Evolutionary conservation across 2,329 filamentous ascomycete species (phyloP).

Genomic region (Didymella pomorum): DNA sequence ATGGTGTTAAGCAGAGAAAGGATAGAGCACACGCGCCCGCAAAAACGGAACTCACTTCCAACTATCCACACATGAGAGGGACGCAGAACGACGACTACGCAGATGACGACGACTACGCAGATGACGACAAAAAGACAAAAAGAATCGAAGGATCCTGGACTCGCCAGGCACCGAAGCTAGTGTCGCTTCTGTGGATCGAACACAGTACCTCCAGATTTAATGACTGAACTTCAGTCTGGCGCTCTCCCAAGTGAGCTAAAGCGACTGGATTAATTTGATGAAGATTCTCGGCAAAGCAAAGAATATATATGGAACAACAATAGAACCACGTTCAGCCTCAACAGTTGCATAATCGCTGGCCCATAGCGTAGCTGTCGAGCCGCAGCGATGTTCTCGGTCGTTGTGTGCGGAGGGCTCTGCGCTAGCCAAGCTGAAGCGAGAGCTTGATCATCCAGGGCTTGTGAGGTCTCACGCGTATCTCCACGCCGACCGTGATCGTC

Average conservation of each 20-base stretch:
- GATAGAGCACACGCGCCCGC: no score
- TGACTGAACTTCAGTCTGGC: constrained; percentile 45
- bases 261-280: constrained; percentile 31
- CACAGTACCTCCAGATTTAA: constrained; percentile 44
- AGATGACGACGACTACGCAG: no score
- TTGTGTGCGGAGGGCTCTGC: neutral
- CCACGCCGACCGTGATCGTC: neutral
- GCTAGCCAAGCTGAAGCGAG: neutral
- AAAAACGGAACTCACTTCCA: no score
- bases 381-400: neutral
- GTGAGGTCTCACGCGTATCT: neutral
- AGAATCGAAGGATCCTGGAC: constrained; percentile 19
- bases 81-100: no score
- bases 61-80: no score
- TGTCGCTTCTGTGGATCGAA: constrained; percentile 45
- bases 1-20: no score
- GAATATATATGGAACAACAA: no score
- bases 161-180: constrained; percentile 21
- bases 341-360: no score
- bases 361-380: no score
- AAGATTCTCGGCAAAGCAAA: no score
- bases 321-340: no score
- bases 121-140: neutral
- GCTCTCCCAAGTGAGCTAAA: constrained; percentile 46
- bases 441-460: neutral